phyloP scores from a whole-genome alignment of 164 flowering plant species.

The Annona squamosa region DNA sequence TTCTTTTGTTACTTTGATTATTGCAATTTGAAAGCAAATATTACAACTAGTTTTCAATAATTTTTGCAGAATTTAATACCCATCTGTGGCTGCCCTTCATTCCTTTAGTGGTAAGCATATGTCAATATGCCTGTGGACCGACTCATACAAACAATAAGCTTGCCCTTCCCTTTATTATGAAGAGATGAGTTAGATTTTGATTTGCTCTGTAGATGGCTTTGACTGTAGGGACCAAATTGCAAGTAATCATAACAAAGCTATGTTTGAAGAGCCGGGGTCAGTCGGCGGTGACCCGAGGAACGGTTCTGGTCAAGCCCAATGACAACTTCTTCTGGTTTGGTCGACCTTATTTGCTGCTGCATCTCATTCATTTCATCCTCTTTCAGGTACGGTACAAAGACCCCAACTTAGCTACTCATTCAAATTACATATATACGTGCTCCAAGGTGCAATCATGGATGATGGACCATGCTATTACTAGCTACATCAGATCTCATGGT shows the following conservation, averaged over 20 bases:
- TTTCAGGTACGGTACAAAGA: conserved; percentile 36
- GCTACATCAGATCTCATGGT: neutral
- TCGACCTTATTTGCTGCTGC: conserved; percentile 40
- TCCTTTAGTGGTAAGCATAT: conserved; percentile 45
- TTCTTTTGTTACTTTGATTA: neutral
- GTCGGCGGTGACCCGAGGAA: conserved; percentile 37
- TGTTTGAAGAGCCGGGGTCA: conserved; percentile 38
- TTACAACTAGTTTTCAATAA: neutral
- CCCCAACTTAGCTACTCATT: too few relatives aligned
- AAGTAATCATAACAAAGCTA: conserved; percentile 56
- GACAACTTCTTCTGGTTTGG: conserved; percentile 59
- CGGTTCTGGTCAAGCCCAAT: conserved; percentile 51
- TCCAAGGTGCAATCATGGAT: too few relatives aligned
- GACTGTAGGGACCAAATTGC: conserved; percentile 48
- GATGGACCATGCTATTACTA: too few relatives aligned
- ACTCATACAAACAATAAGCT: neutral
- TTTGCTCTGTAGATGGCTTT: conserved; percentile 32
- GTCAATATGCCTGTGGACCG: too few relatives aligned
- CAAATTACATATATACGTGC: too few relatives aligned
- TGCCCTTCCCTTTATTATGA: neutral
- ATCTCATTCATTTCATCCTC: conserved; percentile 41
- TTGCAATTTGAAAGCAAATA: neutral
- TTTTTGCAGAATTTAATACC: conserved; percentile 33
- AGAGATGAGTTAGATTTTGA: neutral
- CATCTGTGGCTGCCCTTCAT: conserved; percentile 62